Percentiles rank a stretch among this genome's conserved stretches.
Evolutionary conservation across 768 basidiomycete species (phyloP).

Genomic region (Mycena amicta): DNA sequence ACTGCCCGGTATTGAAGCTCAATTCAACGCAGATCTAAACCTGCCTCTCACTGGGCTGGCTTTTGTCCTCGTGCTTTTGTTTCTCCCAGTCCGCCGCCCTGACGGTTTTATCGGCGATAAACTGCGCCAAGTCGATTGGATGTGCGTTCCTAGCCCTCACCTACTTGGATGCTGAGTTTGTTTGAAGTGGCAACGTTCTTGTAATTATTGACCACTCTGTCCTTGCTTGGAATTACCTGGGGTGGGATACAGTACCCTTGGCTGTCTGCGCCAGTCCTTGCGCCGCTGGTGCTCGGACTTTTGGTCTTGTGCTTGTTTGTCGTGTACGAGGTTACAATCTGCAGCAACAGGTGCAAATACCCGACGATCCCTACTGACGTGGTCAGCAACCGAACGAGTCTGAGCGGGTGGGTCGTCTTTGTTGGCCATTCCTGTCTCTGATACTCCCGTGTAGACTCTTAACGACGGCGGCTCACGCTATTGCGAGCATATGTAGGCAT

Average conservation of each 20-base stretch:
- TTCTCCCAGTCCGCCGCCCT: constrained; percentile 29
- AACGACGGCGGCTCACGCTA: constrained; percentile 27
- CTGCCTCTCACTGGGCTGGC: constrained; percentile 30
- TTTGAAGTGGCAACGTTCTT: constrained; percentile 36
- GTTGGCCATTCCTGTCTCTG: no score
- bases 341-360: no score
- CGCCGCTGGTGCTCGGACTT: constrained; percentile 40
- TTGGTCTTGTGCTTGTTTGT: constrained; percentile 30
- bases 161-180: constrained; percentile 5
- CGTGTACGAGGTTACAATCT: constrained; percentile 26
- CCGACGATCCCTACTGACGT: constrained; percentile 31
- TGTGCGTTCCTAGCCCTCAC: constrained; percentile 16
- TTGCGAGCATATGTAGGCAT: constrained; percentile 24
- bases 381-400: constrained; percentile 37
- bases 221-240: constrained; percentile 41
- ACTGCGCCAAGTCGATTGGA: constrained; percentile 36
- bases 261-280: constrained; percentile 36
- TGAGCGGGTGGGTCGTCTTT: no score
- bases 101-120: constrained; percentile 28
- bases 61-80: constrained; percentile 17
- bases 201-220: constrained; percentile 32
- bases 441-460: constrained; percentile 36
- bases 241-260: constrained; percentile 41
- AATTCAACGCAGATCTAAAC: constrained; percentile 32
- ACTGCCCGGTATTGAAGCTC: background rate